Evolutionary conservation across 2,329 filamentous ascomycete species (phyloP), one percentile per base, ranked within the genome.

Genomic region (Paecilomyces dactylethromorphus): DNA sequence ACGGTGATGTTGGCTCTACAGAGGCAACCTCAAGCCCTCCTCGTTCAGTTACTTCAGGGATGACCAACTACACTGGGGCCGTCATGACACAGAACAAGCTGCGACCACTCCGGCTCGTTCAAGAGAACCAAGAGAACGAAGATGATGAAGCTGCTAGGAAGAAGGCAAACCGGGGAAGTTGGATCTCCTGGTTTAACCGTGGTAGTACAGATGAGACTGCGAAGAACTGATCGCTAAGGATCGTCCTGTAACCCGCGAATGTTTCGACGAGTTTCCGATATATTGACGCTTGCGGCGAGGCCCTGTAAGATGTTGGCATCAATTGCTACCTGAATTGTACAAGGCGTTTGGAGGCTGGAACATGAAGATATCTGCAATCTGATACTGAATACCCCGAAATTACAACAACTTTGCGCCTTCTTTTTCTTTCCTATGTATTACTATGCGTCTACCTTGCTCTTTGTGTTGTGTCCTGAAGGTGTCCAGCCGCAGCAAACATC

Each of bases 81-180:
- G 79, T 83, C 10, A 79, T 80, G 69, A 84, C 81, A 22, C 82
- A 83, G 65, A 88, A 87, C 68, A 94, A 94, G 75, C 87, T 95
- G 59, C 84, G 92, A 35, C 93, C 93, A 6, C 79, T 99, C 64
- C 84, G 93, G 15, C 81, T 99, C 31, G 92, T 97, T 53, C 90
- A 94, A 75, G 91, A 96, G 76, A 88, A 88, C 64, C 77, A 74
- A 56, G 77, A 77, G 58, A 68, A 69, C 5, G 73, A 75, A 32
- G 75, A 77, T 31, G 75, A 77, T 49, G 77, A 79, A 55, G 72
- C 76, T 55, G 74, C 74, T 33, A 72, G 74, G 58, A 78, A 77
- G 68, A 78, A 74, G 63, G 72, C 74, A 2, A 79, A 79, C 64
- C 70, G 77, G 52, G 73, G 69, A 60, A 79, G 77, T 69, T 79